phyloP scores from a whole-genome alignment of 768 basidiomycete genomes.

The Leccinum barrowsii region DNA sequence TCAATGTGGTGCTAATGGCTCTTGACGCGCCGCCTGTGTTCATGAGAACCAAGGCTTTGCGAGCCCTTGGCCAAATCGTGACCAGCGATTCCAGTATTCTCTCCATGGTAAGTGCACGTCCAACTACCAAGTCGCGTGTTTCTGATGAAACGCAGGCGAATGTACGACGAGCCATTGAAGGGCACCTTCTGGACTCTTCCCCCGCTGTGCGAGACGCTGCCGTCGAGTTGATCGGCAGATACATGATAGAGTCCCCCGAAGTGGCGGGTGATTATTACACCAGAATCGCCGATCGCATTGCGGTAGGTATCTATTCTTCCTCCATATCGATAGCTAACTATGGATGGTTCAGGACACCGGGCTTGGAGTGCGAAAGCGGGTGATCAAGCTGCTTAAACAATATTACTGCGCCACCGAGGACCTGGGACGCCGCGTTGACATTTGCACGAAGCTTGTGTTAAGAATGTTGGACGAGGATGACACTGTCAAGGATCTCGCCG shows the following conservation, averaged over 20 bases:
- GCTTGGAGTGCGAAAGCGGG: conserved; percentile 88
- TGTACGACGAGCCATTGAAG: conserved; percentile 84
- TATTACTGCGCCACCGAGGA: conserved; percentile 70
- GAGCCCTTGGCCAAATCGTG: conserved; percentile 85
- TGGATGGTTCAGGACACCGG: conserved; percentile 74
- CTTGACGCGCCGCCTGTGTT: conserved; percentile 86
- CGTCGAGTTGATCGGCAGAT: conserved; percentile 96
- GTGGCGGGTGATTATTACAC: conserved; percentile 89
- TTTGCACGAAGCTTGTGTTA: conserved; percentile 74
- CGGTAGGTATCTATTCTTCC: conserved; percentile 48
- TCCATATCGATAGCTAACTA: not conserved
- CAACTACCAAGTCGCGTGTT: not conserved
- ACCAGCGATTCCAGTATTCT: conserved; percentile 85
- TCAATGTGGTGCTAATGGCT: conserved; percentile 73
- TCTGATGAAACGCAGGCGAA: conserved; percentile 46
- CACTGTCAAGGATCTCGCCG: conserved; percentile 87
- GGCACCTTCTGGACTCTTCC: conserved; percentile 86
- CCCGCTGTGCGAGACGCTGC: conserved; percentile 95
- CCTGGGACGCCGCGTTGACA: conserved; percentile 63
- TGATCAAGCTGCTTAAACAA: conserved; percentile 88
- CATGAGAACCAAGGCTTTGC: conserved; percentile 91
- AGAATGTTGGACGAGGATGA: conserved; percentile 94
- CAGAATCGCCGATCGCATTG: conserved; percentile 85
- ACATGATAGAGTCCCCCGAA: conserved; percentile 84
- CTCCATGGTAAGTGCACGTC: conserved; percentile 50